Evolutionary conservation across 768 basidiomycete genomes (phyloP).

Genomic region (Crucibulum laeve): DNA sequence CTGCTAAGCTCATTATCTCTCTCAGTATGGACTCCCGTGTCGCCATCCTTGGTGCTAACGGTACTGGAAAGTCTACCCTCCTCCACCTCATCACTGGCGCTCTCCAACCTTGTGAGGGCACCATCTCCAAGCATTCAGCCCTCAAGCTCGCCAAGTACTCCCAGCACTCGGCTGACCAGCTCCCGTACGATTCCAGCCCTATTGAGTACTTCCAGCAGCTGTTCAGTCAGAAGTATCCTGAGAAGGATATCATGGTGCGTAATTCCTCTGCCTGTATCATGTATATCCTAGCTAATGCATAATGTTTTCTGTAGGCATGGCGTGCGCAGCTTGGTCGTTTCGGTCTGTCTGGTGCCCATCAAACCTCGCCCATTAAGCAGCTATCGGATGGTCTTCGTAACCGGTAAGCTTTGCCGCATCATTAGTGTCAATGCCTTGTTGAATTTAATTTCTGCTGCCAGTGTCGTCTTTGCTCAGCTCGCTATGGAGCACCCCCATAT

Average conservation of each 20-base stretch:
- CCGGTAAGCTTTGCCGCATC: conserved; percentile 47
- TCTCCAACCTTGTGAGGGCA: conserved; percentile 79
- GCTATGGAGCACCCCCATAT: conserved; percentile 98
- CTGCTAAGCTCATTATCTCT: conserved; percentile 31
- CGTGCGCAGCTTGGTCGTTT: conserved; percentile 92
- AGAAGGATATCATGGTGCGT: conserved; percentile 76
- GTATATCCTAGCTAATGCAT: not conserved
- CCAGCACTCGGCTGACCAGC: conserved; percentile 97
- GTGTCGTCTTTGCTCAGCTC: conserved; percentile 94
- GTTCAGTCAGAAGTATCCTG: conserved; percentile 83
- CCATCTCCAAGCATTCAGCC: conserved; percentile 80
- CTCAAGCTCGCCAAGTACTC: conserved; percentile 98
- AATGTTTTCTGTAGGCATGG: conserved; percentile 62
- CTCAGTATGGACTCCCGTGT: conserved; percentile 92
- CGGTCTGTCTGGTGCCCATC: conserved; percentile 91
- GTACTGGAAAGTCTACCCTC: conserved; percentile 68
- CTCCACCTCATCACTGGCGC: conserved; percentile 75
- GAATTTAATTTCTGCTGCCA: conserved; percentile 19
- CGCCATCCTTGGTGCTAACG: conserved; percentile 95
- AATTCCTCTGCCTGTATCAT: conserved; percentile 4
- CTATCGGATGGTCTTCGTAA: conserved; percentile 95
- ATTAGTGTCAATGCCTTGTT: conserved; percentile 1
- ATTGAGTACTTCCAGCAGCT: conserved; percentile 90
- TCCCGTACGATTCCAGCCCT: conserved; percentile 88
- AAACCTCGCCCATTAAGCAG: conserved; percentile 90